phyloP scores from a whole-genome alignment of 208 protist genomes.

The Lotmaria passim region DNA sequence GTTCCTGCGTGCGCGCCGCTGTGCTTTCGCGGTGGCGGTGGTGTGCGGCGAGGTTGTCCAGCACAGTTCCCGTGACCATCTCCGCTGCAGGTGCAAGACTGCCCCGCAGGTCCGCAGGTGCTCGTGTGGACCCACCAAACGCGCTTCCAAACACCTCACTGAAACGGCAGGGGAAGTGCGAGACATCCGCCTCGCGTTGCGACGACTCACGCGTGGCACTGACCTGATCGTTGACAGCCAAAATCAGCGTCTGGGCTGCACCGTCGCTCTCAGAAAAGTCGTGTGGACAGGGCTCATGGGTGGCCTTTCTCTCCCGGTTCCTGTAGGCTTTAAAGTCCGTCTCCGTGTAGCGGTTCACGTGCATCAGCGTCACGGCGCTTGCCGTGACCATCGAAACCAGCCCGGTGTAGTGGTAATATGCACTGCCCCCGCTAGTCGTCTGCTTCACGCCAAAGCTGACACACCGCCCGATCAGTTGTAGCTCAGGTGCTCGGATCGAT shows the following conservation, averaged over 20 bases:
- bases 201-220: background rate
- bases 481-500: slow-evolving; percentile 42
- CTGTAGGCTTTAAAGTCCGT: slow-evolving; percentile 29
- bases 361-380: slow-evolving; percentile 65
- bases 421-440: slow-evolving; percentile 33
- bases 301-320: slow-evolving; percentile 3
- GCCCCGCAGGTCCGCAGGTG: background rate
- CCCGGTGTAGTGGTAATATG: slow-evolving; percentile 65
- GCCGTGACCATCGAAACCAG: slow-evolving; percentile 65
- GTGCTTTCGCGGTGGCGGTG: background rate
- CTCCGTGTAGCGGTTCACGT: slow-evolving; percentile 64
- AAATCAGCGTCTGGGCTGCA: background rate
- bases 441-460: slow-evolving; percentile 62
- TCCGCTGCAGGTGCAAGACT: background rate
- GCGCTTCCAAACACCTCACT: background rate
- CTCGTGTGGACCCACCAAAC: background rate
- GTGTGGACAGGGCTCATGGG: too few species aligned
- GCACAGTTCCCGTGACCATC: background rate
- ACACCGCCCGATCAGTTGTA: slow-evolving; percentile 72
- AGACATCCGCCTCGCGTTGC: background rate
- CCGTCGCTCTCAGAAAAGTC: background rate
- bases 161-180: background rate
- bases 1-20: background rate
- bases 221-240: background rate
- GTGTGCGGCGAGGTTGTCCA: background rate